Conservation (phyloP, 2,329 filamentous ascomycete genomes). For the Ceratocystis harringtonii region DNA sequence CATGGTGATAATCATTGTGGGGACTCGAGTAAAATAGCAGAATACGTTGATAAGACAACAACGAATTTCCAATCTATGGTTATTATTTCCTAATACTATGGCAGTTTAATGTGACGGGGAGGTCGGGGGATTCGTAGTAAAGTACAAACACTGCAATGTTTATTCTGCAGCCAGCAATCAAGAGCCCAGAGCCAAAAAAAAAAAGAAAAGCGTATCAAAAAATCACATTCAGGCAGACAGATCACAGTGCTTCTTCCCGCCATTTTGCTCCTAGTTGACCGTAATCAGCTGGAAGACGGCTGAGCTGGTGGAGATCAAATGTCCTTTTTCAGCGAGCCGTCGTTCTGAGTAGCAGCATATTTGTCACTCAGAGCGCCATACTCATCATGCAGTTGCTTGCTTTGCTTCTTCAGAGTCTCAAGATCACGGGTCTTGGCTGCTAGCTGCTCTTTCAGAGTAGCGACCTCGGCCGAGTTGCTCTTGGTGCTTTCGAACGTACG, state of each 20-base stretch:
- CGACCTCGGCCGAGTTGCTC: slow-evolving; percentile 54
- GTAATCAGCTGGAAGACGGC: too few relatives aligned
- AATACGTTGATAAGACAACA: too few relatives aligned
- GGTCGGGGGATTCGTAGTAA: too few relatives aligned
- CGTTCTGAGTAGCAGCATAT: slow-evolving; percentile 44
- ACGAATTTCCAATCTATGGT: not conserved
- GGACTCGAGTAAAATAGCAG: too few relatives aligned
- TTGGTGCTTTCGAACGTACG: slow-evolving; percentile 59
- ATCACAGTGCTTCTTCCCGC: too few relatives aligned
- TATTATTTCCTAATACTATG: not conserved
- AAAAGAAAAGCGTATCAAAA: too few relatives aligned
- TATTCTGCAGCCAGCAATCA: too few relatives aligned
- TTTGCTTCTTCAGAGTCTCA: slow-evolving; percentile 83
- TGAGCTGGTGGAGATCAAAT: slow-evolving; percentile 25
- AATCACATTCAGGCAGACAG: too few relatives aligned
- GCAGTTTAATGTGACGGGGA: not conserved
- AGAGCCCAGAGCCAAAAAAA: too few relatives aligned
- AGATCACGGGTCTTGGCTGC: slow-evolving; percentile 71
- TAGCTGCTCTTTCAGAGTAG: slow-evolving; percentile 52
- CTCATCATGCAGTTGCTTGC: slow-evolving; percentile 64
- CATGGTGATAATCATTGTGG: not conserved
- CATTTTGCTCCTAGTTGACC: too few relatives aligned
- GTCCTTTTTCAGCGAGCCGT: slow-evolving; percentile 43
- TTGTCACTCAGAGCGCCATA: slow-evolving; percentile 78
- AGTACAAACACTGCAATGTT: too few relatives aligned